Conservation (phyloP, 2,329 filamentous ascomycete species). For the Phialocephala subalpina region DNA sequence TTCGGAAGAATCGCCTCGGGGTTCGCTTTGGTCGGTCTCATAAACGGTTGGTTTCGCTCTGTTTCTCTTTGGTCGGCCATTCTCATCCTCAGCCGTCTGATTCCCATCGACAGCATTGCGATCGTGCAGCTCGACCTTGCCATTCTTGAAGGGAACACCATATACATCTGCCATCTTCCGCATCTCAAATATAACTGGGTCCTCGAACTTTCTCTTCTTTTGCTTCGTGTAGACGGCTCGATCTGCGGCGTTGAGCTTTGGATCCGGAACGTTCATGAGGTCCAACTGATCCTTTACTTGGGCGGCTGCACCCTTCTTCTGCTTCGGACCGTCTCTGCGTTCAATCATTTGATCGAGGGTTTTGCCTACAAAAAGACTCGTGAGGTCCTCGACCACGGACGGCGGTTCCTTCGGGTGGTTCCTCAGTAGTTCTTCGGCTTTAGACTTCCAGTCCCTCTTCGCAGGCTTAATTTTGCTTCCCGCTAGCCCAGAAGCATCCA, state of each 20-base stretch:
- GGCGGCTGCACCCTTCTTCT: constrained; percentile 11
- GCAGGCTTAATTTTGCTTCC: neutral
- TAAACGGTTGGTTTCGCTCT: constrained; percentile 26
- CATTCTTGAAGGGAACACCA: constrained; percentile 68
- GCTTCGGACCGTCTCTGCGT: constrained; percentile 11
- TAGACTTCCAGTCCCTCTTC: neutral
- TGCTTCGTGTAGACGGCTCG: constrained; percentile 28
- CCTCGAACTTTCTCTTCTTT: constrained; percentile 40
- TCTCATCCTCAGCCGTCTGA: constrained; percentile 29
- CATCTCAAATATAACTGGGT: constrained; percentile 40
- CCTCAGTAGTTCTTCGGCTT: neutral
- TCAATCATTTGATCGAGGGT: neutral
- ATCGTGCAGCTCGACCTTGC: constrained; percentile 59
- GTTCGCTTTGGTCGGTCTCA: constrained; percentile 35
- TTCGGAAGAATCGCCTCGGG: constrained; percentile 36
- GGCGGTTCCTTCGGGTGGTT: neutral
- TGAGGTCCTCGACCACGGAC: neutral
- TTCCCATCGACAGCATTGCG: constrained; percentile 27
- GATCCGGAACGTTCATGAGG: constrained; percentile 19
- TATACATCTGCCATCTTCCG: constrained; percentile 67
- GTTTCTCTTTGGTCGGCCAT: constrained; percentile 38
- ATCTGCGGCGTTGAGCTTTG: constrained; percentile 35
- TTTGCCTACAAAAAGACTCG: neutral
- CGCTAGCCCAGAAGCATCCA: neutral
- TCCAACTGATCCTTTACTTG: constrained; percentile 8